Evolutionary conservation across 192 early-diverging fungal species (phyloP).

Genomic region (Mortierella alpina): DNA sequence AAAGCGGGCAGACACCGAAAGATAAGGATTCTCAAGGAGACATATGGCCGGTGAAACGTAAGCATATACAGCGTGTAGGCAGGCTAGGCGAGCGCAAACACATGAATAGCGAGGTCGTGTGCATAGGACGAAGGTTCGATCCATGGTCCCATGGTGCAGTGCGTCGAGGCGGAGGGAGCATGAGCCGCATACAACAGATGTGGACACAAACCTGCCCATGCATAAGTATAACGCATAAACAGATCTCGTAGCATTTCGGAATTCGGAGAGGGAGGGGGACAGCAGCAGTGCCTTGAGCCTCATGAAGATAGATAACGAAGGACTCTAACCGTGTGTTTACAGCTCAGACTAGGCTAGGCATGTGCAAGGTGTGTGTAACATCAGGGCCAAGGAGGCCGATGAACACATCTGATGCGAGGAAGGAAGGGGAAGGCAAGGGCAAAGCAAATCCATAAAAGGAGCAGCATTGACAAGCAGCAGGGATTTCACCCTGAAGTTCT

Average conservation of each 20-base stretch:
- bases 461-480: no score
- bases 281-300: no score
- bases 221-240: not conserved
- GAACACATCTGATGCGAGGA: slow-evolving; percentile 13
- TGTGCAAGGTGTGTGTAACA: not conserved
- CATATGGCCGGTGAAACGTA: no score
- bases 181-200: not conserved
- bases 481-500: no score
- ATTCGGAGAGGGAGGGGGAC: no score
- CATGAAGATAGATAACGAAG: slow-evolving; percentile 29
- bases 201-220: not conserved
- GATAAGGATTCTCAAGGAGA: not conserved
- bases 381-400: slow-evolving; percentile 6
- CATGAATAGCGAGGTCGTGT: slow-evolving; percentile 22
- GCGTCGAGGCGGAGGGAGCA: not conserved
- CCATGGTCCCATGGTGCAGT: not conserved
- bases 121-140: not conserved
- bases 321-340: slow-evolving; percentile 11
- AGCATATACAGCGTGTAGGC: not conserved
- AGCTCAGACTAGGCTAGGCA: no score
- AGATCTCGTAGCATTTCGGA: slow-evolving; percentile 5
- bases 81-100: slow-evolving; percentile 1
- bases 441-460: not conserved
- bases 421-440: not conserved
- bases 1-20: slow-evolving; percentile 13